Base-by-base conservation (phyloP, 2,329 filamentous ascomycete genomes). In the Cercospora sp. region DNA sequence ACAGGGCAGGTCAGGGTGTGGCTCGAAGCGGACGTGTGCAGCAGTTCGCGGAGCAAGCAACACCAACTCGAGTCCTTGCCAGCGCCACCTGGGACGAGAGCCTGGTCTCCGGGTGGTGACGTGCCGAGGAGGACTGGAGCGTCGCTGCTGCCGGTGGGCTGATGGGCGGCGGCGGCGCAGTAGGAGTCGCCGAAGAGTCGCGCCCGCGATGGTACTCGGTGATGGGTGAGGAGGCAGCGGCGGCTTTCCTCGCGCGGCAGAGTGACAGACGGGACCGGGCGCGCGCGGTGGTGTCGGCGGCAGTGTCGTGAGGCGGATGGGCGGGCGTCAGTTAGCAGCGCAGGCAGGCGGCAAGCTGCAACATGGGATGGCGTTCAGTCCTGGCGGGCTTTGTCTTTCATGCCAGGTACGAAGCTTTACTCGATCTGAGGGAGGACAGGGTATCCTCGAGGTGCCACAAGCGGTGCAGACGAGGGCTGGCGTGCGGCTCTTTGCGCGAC, bases 21-120 rank as follows among this genome's bases (percentile, higher is more conserved):
- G 58, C 66, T 65, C 65, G 60, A 73, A 71, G 60, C 66, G 72
- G 67, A 68, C 66, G 69, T 66, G 70, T 72, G 73, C 73, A 75
- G 69, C 36, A 65, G 66, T 66, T 70, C 65, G 68, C 63, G 65
- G 68, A 64, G 63, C 30, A 51, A 58, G 71, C 66, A 67, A 69
- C 67, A 71, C 62, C 45, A 60, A 62, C 33, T 65, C 36, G n/a
- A 30, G 60, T 59, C n/a, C 57, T 68, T 23, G 64, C 53, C 53
- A 39, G 48, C 67, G 60, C 39, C 51, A 68, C 66, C 66, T 42
- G 39, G 62, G 65, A 63, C 68, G 64, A 64, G 57, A 67, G 58
- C 68, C 70, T 69, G 71, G 62, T 67, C 31, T 63, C 53, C 70
- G 70, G 70, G 61, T 68, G 42, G 20, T 67, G 33, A 62, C 31